Percentiles rank a stretch among this genome's conserved stretches.
Evolutionary conservation across 2,329 filamentous ascomycete genomes (phyloP).

Genomic region (Fusarium praegraminearum): DNA sequence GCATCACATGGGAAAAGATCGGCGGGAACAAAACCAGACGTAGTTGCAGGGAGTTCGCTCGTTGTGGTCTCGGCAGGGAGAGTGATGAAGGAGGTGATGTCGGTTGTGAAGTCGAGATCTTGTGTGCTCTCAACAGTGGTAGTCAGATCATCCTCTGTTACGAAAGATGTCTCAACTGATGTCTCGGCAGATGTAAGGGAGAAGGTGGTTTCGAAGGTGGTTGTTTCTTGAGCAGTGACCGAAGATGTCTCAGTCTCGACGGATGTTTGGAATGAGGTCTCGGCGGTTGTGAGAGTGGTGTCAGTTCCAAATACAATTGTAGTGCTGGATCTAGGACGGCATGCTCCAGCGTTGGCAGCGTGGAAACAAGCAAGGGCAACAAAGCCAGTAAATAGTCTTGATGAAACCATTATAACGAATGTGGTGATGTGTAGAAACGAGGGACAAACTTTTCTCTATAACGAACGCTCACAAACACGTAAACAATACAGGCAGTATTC

Average conservation of each 20-base stretch:
- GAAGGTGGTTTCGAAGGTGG: background rate
- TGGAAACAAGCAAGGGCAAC: background rate
- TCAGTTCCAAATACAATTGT: background rate
- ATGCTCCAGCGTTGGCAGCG: constrained; percentile 1
- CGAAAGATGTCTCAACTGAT: background rate
- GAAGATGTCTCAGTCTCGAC: background rate
- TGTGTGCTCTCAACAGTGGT: background rate
- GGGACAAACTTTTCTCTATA: background rate
- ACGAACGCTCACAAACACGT: background rate
- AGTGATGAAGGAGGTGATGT: constrained; percentile 4
- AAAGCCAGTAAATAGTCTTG: background rate
- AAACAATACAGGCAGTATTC: background rate
- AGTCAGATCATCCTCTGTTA: background rate
- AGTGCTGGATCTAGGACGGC: constrained; percentile 1
- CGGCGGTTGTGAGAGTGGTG: background rate
- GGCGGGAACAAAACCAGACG: background rate
- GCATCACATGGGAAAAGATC: background rate
- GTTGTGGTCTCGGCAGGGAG: background rate
- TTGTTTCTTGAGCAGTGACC: background rate
- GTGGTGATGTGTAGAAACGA: background rate
- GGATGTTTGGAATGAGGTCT: background rate
- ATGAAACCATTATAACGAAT: constrained; percentile 1
- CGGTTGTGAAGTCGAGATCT: background rate
- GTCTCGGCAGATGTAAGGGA: background rate
- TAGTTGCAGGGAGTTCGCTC: background rate